Conservation (phyloP, 176 grass and related monocot genomes). For the Saccharum spontaneum region DNA sequence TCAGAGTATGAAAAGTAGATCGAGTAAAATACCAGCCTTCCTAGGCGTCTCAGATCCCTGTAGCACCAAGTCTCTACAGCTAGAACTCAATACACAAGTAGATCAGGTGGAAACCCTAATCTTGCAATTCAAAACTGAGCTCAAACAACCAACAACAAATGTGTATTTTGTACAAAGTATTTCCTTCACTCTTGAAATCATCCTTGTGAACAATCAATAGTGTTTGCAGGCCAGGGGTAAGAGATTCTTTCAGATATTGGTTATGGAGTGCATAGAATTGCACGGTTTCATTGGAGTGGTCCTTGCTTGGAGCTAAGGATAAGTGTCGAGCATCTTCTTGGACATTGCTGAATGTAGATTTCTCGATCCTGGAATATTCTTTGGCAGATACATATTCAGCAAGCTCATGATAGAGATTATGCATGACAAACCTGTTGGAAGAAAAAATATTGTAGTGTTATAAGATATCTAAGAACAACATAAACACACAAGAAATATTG, state of each 20-base stretch:
- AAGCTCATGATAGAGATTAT: conserved; percentile 38
- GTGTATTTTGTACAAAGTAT: neutral
- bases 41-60: no score
- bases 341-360: conserved; percentile 12
- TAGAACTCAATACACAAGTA: no score
- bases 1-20: no score
- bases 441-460: neutral
- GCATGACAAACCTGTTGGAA: conserved; percentile 35
- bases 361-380: conserved; percentile 26
- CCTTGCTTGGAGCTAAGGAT: conserved; percentile 28
- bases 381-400: conserved; percentile 28
- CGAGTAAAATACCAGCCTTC: no score
- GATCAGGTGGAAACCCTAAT: no score
- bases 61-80: no score
- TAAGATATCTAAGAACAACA: conserved; percentile 9
- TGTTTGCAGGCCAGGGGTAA: neutral
- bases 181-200: neutral
- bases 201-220: conserved; percentile 32
- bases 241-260: conserved; percentile 15
- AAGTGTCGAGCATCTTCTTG: conserved; percentile 24
- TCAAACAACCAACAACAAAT: no score
- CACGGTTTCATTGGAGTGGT: neutral
- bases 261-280: neutral
- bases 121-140: no score
- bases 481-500: conserved; percentile 5